phyloP scores from a whole-genome alignment of 1,284 basidiomycete species.

The Bondarzewia mesenterica region DNA sequence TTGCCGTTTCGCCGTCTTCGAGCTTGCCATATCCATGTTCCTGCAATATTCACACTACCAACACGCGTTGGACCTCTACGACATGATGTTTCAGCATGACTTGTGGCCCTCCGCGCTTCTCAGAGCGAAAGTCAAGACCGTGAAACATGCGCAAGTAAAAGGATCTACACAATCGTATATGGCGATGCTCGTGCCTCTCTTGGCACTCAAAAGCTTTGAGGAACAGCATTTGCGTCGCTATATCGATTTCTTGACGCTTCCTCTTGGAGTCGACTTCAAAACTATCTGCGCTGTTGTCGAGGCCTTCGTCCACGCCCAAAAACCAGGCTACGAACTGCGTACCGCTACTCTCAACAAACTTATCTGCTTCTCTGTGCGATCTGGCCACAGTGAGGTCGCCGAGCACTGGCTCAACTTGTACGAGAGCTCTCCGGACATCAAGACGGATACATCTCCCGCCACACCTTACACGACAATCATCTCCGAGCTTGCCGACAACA shows the following conservation, averaged over 20 bases:
- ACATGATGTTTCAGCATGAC: slow-evolving; percentile 33
- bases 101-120: slow-evolving; percentile 29
- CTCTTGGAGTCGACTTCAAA: slow-evolving; percentile 13
- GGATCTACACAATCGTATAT: slow-evolving; percentile 17
- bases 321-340: slow-evolving; percentile 24
- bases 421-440: background rate
- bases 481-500: slow-evolving; percentile 24
- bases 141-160: slow-evolving; percentile 16
- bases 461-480: slow-evolving; percentile 33
- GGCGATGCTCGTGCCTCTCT: slow-evolving; percentile 16
- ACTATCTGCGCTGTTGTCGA: slow-evolving; percentile 28
- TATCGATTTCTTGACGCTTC: slow-evolving; percentile 21
- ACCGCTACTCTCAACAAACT: slow-evolving; percentile 27
- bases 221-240: slow-evolving; percentile 32
- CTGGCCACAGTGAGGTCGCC: slow-evolving; percentile 26
- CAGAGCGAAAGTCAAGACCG: slow-evolving; percentile 31
- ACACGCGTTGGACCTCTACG: slow-evolving; percentile 31
- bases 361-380: slow-evolving; percentile 26
- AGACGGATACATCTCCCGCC: slow-evolving; percentile 13
- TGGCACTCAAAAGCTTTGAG: slow-evolving; percentile 27
- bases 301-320: slow-evolving; percentile 26
- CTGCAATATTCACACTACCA: slow-evolving; percentile 25
- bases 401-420: slow-evolving; percentile 19
- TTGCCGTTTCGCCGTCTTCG: slow-evolving; percentile 19
- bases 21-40: slow-evolving; percentile 27